phyloP scores from a whole-genome alignment of 108 stramenopile species.

The Nannochloropsis gaditana region DNA sequence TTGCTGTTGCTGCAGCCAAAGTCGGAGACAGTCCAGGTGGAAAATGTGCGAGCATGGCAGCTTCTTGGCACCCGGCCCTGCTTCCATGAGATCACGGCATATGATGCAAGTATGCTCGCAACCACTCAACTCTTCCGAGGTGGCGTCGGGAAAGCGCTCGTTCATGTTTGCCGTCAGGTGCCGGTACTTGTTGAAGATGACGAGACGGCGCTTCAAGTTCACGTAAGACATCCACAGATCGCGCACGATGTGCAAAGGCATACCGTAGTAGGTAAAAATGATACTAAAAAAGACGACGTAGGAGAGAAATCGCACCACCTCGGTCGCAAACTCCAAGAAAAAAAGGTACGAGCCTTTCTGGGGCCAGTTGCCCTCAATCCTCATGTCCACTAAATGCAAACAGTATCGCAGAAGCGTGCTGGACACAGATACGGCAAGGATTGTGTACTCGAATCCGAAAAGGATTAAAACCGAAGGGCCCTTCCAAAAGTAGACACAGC shows the following conservation, averaged over 20 bases:
- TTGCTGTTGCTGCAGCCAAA: conserved; percentile 96
- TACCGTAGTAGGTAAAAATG: conserved; percentile 84
- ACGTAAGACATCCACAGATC: conserved; percentile 79
- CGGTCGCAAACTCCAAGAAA: conserved; percentile 71
- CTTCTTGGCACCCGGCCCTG: conserved; percentile 62
- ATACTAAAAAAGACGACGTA: conserved; percentile 87
- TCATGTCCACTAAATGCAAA: conserved; percentile 73
- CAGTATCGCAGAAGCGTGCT: conserved; percentile 61
- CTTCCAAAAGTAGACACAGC: conserved; percentile 56
- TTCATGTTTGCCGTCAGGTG: conserved; percentile 80
- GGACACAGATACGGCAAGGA: conserved; percentile 69
- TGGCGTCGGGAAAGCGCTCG: conserved; percentile 76
- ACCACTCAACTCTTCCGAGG: conserved; percentile 74
- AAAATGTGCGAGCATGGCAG: conserved; percentile 90
- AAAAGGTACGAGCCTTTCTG: conserved; percentile 59
- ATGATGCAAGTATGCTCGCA: conserved; percentile 86
- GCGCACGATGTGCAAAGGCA: conserved; percentile 91
- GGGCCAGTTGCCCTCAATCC: conserved; percentile 54
- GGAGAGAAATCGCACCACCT: conserved; percentile 78
- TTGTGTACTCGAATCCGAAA: conserved; percentile 87
- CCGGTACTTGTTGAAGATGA: conserved; percentile 61
- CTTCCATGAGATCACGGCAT: conserved; percentile 89
- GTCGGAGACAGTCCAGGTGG: conserved; percentile 74
- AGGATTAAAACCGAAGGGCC: conserved; percentile 78
- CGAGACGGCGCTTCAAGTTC: conserved; percentile 56